Conservation (phyloP, 225 moss, liverwort and hornwort genomes). For the Straminergon stramineum region DNA sequence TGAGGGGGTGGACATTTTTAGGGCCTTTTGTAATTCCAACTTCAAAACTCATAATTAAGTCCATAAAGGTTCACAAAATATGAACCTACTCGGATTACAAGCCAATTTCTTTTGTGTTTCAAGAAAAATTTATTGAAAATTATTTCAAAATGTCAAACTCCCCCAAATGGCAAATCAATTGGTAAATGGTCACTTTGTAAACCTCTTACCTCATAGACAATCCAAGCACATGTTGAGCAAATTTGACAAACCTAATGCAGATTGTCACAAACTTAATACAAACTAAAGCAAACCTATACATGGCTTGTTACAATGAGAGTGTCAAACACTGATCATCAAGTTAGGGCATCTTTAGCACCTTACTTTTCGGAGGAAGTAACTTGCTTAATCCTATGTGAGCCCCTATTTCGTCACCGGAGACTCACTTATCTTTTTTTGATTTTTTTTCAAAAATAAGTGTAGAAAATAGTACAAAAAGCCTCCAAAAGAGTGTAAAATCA, state of each 20-base stretch:
- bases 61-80: no score
- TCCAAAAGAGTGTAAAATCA: no score
- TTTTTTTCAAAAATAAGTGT: no score
- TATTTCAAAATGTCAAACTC: background rate
- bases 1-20: rapidly evolving
- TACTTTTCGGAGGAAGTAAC: background rate
- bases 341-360: background rate
- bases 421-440: no score
- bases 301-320: rapidly evolving
- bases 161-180: rapidly evolving
- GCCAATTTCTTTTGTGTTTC: background rate
- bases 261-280: background rate
- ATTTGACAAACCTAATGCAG: rapidly evolving
- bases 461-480: no score
- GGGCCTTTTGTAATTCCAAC: background rate
- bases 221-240: background rate
- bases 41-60: background rate
- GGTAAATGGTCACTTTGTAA: background rate
- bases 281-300: rapidly evolving
- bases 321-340: rapidly evolving
- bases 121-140: no score
- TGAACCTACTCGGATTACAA: background rate
- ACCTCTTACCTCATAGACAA: background rate
- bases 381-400: background rate
- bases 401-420: no score